Base-by-base conservation (phyloP, 2,329 filamentous ascomycete species). In the Trichoderma sp. region DNA sequence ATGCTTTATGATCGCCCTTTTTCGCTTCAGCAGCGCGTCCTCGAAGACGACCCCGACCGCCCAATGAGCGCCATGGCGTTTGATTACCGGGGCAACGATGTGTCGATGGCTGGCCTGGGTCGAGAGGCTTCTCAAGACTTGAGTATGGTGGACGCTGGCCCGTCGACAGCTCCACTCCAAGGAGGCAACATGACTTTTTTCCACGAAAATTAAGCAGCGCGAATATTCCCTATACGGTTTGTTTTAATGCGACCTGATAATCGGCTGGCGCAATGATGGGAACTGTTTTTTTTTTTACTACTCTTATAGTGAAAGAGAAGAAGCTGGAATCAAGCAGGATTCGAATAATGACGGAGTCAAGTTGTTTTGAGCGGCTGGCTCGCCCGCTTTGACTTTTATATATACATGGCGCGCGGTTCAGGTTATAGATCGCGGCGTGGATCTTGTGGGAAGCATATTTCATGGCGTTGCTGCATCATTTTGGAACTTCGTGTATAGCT, bases 111-210 rank as follows among this genome's bases (percentile, higher is more conserved):
- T 13, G 75, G 75, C 43, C 70, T 79, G 14, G 76, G 75, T 26
- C 76, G 76, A 61, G 81, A 81, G 10, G 73, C 78, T 6, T 78
- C 75, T 34, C 81, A 83, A 64, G 86, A 88, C 67, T 79, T 88
- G 34, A 83, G 85, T 26, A 88, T 88, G 86, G 76, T 81, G 49
- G 87, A 89, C 70, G 85, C 83, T 26, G 84, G 83, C 6, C 84
- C 86, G 7, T 85, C 85, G 10, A 86, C 85, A 2, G 86, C 86
- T 10, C 84, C 86, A 16, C 77, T 85, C 21, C 82, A 82, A 68
- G 81, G 80, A 59, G 80, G 80, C 55, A 83, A 81, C 73, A 79
- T 81, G 37, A 83, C 81, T 0, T 87, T 87, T 73, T 86, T 87
- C 75, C 81, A 83, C 68, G 83, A 86, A 69, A 79, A 84, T 66